Evolutionary conservation across 768 basidiomycete species (phyloP).

Genomic region (Hysterangium stoloniferum): DNA sequence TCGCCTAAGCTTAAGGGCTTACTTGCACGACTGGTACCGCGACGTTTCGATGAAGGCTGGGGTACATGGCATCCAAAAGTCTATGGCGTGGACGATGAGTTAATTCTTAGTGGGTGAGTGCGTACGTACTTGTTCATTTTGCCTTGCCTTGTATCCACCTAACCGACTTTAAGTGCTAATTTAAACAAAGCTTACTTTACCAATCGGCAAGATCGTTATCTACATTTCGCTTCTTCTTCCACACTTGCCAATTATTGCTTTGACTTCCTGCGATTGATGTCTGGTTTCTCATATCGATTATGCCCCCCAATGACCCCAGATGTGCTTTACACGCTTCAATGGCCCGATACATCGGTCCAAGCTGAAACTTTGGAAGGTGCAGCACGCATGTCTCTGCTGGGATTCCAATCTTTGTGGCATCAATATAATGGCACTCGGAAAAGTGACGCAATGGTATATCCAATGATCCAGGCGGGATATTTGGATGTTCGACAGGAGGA

Average conservation of each 20-base stretch:
- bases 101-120: conserved; percentile 87
- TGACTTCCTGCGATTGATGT: conserved; percentile 61
- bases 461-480: conserved; percentile 85
- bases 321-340: conserved; percentile 47
- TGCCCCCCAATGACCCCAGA: conserved; percentile 17
- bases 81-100: conserved; percentile 87
- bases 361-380: conserved; percentile 63
- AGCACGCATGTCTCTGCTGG: conserved; percentile 45
- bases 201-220: conserved; percentile 90
- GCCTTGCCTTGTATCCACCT: neutral
- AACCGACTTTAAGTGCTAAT: conserved; percentile 61
- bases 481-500: conserved; percentile 87
- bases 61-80: conserved; percentile 98
- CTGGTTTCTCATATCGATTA: conserved; percentile 66
- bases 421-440: conserved; percentile 5
- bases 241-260: conserved; percentile 75
- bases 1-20: conserved; percentile 78
- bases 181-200: conserved; percentile 90
- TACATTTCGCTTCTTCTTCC: conserved; percentile 58
- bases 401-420: conserved; percentile 42
- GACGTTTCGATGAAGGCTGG: conserved; percentile 96
- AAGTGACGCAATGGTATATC: conserved; percentile 53
- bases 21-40: conserved; percentile 71
- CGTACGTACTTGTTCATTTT: conserved; percentile 18
- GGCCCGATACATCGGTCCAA: conserved; percentile 58